phyloP scores from a whole-genome alignment of 768 basidiomycete genomes.

The Termitomyces sp. region DNA sequence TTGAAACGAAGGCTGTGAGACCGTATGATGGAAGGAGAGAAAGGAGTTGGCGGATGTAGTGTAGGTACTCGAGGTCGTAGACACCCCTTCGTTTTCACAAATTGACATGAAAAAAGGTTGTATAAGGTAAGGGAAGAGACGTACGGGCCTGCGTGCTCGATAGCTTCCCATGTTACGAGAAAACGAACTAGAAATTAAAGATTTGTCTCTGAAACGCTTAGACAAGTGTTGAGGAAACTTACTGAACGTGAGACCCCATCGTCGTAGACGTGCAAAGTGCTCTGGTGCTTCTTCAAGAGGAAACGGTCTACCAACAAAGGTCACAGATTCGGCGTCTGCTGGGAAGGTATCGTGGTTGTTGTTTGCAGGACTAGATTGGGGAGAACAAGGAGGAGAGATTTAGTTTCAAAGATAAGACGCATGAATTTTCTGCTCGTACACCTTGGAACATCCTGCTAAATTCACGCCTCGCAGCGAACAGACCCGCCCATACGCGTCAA shows the following conservation, averaged over 20 bases:
- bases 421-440: constrained; percentile 38
- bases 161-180: constrained; percentile 94
- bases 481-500: constrained; percentile 76
- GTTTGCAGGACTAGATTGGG: constrained; percentile 51
- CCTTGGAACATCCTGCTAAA: constrained; percentile 77
- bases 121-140: constrained; percentile 26
- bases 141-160: constrained; percentile 91
- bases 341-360: constrained; percentile 68
- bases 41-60: constrained; percentile 69
- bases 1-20: constrained; percentile 64
- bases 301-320: constrained; percentile 90
- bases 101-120: background rate
- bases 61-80: constrained; percentile 80
- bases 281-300: constrained; percentile 84
- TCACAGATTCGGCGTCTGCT: constrained; percentile 54
- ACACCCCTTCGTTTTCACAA: constrained; percentile 47
- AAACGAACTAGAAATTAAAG: constrained; percentile 60
- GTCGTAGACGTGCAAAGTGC: constrained; percentile 70
- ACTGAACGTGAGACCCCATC: constrained; percentile 91
- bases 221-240: constrained; percentile 20
- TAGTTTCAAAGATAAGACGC: no score
- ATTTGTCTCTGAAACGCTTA: background rate
- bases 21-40: constrained; percentile 69
- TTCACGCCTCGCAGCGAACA: constrained; percentile 84
- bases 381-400: no score